A percentile compares a stretch with the other conserved stretches of the same genome.
Evolutionary conservation across 805 yeast genomes (phyloP).

Genomic region (Ogataea ramenticola): DNA sequence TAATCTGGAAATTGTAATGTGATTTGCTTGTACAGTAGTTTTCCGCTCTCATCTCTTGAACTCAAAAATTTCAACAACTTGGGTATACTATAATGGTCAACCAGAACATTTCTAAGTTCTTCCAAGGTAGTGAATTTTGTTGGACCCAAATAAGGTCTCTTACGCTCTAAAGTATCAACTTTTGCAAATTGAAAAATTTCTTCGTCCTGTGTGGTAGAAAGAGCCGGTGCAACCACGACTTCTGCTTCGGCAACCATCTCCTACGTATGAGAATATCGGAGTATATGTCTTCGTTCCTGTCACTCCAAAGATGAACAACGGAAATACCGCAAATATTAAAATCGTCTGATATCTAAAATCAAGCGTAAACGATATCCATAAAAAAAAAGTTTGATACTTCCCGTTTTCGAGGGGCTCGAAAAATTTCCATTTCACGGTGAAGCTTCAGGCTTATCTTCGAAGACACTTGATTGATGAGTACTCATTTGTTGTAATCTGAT

Average conservation of each 20-base stretch:
- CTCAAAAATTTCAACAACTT: conserved; percentile 15
- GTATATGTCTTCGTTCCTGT: too few species aligned
- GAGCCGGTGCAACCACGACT: conserved; percentile 50
- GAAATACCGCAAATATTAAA: too few species aligned
- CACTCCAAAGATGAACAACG: too few species aligned
- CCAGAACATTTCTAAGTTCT: conserved; percentile 29
- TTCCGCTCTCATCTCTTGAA: conserved; percentile 21
- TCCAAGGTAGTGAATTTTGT: conserved; percentile 12
- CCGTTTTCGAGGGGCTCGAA: not conserved
- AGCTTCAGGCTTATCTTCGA: not conserved
- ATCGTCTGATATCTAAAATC: not conserved
- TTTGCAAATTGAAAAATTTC: conserved; percentile 41
- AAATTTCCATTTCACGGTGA: not conserved
- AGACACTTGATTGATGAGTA: not conserved
- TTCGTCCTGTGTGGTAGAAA: conserved; percentile 71
- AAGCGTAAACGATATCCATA: not conserved
- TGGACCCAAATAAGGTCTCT: conserved; percentile 1
- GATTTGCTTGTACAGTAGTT: conserved; percentile 36
- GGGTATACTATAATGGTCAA: conserved; percentile 46
- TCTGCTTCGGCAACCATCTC: conserved; percentile 7
- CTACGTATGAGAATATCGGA: too few species aligned
- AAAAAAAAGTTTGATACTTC: not conserved
- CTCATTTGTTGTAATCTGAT: not conserved
- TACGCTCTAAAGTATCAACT: conserved; percentile 17
- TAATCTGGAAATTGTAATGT: conserved; percentile 90